Conservation (phyloP, 2,329 filamentous ascomycete genomes). For the Aurifilum marmelostoma region DNA sequence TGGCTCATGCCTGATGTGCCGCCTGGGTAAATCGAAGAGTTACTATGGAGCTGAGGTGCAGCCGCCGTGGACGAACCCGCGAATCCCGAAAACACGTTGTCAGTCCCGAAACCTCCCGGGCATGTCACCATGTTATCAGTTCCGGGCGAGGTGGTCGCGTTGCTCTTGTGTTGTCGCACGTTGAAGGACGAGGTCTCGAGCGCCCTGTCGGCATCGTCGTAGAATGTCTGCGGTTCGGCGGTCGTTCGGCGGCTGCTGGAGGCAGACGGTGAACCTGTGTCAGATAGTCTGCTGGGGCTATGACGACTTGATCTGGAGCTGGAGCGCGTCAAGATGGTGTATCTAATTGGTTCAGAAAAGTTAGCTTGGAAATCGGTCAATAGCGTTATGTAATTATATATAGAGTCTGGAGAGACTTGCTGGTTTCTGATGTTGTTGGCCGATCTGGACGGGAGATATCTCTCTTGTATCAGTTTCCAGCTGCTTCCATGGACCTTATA, state of each 20-base stretch:
- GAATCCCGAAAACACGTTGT: not conserved
- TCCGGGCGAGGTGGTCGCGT: too few relatives aligned
- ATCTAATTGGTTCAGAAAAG: not conserved
- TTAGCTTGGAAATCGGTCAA: not conserved
- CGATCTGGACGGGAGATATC: slow-evolving; percentile 11
- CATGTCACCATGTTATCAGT: not conserved
- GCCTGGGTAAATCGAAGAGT: not conserved
- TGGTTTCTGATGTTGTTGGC: slow-evolving; percentile 15
- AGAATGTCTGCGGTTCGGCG: not conserved
- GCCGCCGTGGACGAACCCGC: not conserved
- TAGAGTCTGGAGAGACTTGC: not conserved
- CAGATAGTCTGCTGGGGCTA: not conserved
- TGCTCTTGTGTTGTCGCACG: not conserved
- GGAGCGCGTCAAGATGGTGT: slow-evolving; percentile 12
- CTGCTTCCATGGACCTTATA: slow-evolving; percentile 14
- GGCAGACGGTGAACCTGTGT: not conserved
- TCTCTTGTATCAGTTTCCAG: slow-evolving; percentile 15
- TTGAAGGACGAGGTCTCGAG: not conserved
- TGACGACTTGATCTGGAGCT: not conserved
- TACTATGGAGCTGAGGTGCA: not conserved
- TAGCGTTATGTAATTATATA: too few relatives aligned
- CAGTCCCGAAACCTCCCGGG: not conserved
- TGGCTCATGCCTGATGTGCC: not conserved
- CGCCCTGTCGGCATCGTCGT: not conserved
- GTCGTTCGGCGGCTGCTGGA: not conserved